These are phyloP conservation scores for Xylaria polymorpha DNA, from an alignment of 2,329 filamentous ascomycete genomes.

Conservation along the genomic window DNA sequence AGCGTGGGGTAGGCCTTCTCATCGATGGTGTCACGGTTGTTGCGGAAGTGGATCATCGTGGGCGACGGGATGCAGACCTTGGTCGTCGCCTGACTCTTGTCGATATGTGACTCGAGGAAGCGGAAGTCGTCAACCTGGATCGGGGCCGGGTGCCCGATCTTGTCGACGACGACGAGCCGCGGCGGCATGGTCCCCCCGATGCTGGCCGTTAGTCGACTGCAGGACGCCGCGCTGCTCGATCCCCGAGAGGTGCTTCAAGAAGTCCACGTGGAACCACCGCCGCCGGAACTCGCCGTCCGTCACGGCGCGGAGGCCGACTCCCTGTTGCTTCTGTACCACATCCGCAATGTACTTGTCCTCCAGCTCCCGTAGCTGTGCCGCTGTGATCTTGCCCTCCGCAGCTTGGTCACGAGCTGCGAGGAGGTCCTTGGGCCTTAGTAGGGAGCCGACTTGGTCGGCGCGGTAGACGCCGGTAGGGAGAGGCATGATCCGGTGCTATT, in stretches of 20 bases:
- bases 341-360: conserved; percentile 62
- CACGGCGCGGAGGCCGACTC: conserved; percentile 60
- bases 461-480: conserved; percentile 58
- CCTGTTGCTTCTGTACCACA: conserved; percentile 62
- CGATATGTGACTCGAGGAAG: conserved; percentile 63
- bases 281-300: conserved; percentile 69
- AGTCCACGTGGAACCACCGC: conserved; percentile 69
- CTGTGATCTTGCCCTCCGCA: conserved; percentile 55
- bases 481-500: conserved; percentile 48
- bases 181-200: conserved; percentile 65
- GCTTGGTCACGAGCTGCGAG: conserved; percentile 62
- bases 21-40: conserved; percentile 64
- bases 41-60: conserved; percentile 71
- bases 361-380: conserved; percentile 59
- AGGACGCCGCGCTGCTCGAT: conserved; percentile 62
- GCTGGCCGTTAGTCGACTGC: conserved; percentile 56
- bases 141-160: conserved; percentile 63
- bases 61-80: conserved; percentile 69
- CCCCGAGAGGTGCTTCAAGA: conserved; percentile 64
- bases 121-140: conserved; percentile 68
- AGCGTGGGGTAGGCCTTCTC: conserved; percentile 64
- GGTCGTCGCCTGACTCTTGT: conserved; percentile 54
- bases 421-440: conserved; percentile 63
- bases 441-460: conserved; percentile 68
- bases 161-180: conserved; percentile 64